Percentiles rank a stretch among this genome's conserved stretches.
Evolutionary conservation across 768 basidiomycete genomes (phyloP).

Genomic region (Hemileccinum impolitum): DNA sequence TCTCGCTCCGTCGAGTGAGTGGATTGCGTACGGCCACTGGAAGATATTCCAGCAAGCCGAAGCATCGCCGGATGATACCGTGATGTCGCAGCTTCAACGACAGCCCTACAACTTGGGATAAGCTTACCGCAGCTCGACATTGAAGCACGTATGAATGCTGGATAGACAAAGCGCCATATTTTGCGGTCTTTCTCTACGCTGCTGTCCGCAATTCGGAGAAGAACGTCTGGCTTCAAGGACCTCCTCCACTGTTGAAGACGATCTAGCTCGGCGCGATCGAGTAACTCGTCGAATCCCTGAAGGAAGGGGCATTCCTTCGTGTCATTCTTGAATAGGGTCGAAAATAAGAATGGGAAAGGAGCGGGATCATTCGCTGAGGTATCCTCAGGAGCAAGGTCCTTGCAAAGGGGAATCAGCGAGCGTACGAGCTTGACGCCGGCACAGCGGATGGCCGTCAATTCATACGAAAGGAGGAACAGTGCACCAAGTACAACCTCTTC

Average conservation of each 20-base stretch:
- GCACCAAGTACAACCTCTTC: conserved; percentile 69
- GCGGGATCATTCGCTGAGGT: conserved; percentile 27
- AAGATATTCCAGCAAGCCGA: conserved; percentile 68
- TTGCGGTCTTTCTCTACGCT: conserved; percentile 60
- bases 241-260: conserved; percentile 68
- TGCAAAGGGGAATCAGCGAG: conserved; percentile 47
- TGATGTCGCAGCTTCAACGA: conserved; percentile 62
- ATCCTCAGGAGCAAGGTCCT: conserved; percentile 39
- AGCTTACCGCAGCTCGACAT: conserved; percentile 46
- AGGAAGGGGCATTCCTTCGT: conserved; percentile 46
- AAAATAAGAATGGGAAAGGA: conserved; percentile 36
- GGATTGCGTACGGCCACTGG: conserved; percentile 38
- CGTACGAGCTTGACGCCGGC: conserved; percentile 66
- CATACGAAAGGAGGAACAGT: conserved; percentile 70
- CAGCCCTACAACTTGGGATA: conserved; percentile 55
- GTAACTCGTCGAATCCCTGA: conserved; percentile 61
- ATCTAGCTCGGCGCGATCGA: conserved; percentile 57
- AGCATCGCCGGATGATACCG: conserved; percentile 72
- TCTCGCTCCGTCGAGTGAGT: conserved; percentile 49
- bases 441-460: conserved; percentile 45
- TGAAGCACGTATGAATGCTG: conserved; percentile 57
- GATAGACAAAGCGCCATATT: conserved; percentile 74
- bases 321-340: conserved; percentile 54
- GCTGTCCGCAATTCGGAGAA: conserved; percentile 72
- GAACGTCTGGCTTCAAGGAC: conserved; percentile 50